Percentiles rank a stretch among this genome's conserved stretches.
These are phyloP conservation scores for Fonsecaea monophora DNA, from an alignment of 2,329 filamentous ascomycete genomes.

Conservation along the genomic window DNA sequence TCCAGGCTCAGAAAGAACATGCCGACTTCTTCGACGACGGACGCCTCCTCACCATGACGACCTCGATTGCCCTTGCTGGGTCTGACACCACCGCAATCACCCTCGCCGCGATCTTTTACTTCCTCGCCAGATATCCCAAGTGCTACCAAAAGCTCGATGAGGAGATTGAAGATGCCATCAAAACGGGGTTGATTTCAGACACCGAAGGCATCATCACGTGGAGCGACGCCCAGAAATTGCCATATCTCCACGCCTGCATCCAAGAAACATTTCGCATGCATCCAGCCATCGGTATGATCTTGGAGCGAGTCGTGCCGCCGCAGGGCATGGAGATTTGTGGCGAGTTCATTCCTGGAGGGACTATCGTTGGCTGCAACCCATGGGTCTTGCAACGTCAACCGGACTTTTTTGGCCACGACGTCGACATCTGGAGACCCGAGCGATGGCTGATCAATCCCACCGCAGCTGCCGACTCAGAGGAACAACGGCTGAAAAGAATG, in stretches of 20 bases:
- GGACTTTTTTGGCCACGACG: conserved; percentile 32
- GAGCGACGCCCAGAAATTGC: conserved; percentile 25
- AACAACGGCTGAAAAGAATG: conserved; percentile 45
- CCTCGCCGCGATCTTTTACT: conserved; percentile 44
- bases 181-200: conserved; percentile 19
- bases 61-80: conserved; percentile 44
- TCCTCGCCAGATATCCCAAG: conserved; percentile 50
- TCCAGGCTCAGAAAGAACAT: conserved; percentile 29
- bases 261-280: conserved; percentile 51
- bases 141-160: conserved; percentile 52
- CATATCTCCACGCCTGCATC: conserved; percentile 58
- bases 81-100: conserved; percentile 48
- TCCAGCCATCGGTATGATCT: conserved; percentile 44
- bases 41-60: conserved; percentile 43
- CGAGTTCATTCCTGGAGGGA: conserved; percentile 31
- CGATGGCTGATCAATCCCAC: conserved; percentile 45
- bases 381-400: conserved; percentile 24
- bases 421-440: conserved; percentile 50
- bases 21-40: conserved; percentile 43
- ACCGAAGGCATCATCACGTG: conserved; percentile 18
- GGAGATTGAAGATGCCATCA: conserved; percentile 52
- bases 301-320: conserved; percentile 39
- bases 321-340: conserved; percentile 38
- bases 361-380: conserved; percentile 39
- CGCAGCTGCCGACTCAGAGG: conserved; percentile 33